Percentiles rank a stretch among this genome's conserved stretches.
phyloP scores from a whole-genome alignment of 1,284 basidiomycete genomes.

The Sanghuangporus weigelae region DNA sequence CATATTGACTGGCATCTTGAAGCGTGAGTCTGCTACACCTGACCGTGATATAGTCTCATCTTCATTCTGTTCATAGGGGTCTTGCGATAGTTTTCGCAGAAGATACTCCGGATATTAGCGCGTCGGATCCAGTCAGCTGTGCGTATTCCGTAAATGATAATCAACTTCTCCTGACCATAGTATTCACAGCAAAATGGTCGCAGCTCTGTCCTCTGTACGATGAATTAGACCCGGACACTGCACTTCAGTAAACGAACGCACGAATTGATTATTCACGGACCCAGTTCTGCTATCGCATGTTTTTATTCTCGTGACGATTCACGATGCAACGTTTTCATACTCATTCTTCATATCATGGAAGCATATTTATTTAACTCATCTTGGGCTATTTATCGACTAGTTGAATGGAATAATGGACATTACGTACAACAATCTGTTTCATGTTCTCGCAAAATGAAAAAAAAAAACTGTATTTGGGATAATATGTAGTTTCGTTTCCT shows the following conservation, averaged over 20 bases:
- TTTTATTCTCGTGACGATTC: not conserved
- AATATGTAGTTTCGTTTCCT: not conserved
- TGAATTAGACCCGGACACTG: slow-evolving; percentile 9
- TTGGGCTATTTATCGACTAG: not conserved
- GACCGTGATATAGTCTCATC: not conserved
- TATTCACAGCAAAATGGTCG: slow-evolving; percentile 5
- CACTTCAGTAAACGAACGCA: not conserved
- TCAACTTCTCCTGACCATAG: not conserved
- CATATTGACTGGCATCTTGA: slow-evolving; percentile 19
- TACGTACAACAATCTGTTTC: not conserved
- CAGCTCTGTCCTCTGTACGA: slow-evolving; percentile 16
- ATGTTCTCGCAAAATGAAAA: not conserved
- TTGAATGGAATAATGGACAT: not conserved
- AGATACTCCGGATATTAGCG: slow-evolving; percentile 5
- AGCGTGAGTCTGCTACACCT: slow-evolving; percentile 9
- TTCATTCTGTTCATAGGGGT: not conserved
- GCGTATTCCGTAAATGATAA: not conserved
- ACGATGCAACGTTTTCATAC: not conserved
- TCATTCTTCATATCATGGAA: too few relatives aligned
- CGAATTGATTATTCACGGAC: not conserved
- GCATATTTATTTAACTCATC: not conserved
- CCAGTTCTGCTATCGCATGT: not conserved
- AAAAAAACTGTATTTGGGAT: not conserved
- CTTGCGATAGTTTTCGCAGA: slow-evolving; percentile 17
- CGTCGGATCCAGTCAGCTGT: slow-evolving; percentile 10